Conservation (phyloP, 208 protist genomes). For the Crithidia sp. region DNA sequence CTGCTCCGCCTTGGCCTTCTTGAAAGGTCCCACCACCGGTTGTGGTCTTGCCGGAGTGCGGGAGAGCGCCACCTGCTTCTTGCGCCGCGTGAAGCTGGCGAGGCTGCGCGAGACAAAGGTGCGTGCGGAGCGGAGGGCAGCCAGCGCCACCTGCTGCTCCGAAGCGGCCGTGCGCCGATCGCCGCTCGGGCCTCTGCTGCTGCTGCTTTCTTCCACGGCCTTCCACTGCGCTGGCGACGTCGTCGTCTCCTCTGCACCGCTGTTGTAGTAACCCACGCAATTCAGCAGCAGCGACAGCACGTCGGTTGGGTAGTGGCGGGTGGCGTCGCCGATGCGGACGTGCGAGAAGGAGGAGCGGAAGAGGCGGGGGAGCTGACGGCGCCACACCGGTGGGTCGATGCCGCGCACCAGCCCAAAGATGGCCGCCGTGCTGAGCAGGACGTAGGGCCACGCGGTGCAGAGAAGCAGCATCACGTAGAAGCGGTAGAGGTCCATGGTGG, state of each 20-base stretch:
- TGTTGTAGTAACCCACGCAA: slow-evolving; percentile 69
- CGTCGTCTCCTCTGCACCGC: too few relatives aligned
- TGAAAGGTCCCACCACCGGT: background rate
- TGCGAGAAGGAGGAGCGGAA: slow-evolving; percentile 87
- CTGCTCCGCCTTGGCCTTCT: background rate
- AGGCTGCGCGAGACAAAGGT: slow-evolving; percentile 74
- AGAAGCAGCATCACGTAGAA: slow-evolving; percentile 82
- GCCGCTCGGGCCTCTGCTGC: background rate
- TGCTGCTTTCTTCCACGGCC: background rate
- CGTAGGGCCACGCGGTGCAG: slow-evolving; percentile 81
- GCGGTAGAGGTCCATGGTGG: slow-evolving; percentile 74
- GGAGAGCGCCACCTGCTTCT: slow-evolving; percentile 31
- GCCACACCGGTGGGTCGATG: slow-evolving; percentile 72
- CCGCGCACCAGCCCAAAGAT: slow-evolving; percentile 75
- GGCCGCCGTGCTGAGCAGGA: slow-evolving; percentile 63
- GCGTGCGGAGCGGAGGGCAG: slow-evolving; percentile 56
- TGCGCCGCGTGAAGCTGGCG: slow-evolving; percentile 52
- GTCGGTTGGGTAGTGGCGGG: slow-evolving; percentile 62
- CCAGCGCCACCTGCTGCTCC: slow-evolving; percentile 36
- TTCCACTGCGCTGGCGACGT: slow-evolving; percentile 2
- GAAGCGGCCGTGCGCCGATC: slow-evolving; percentile 10
- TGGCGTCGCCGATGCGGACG: slow-evolving; percentile 46
- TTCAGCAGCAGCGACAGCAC: slow-evolving; percentile 80
- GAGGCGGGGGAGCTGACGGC: slow-evolving; percentile 65
- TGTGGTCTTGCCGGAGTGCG: slow-evolving; percentile 23